Evolutionary conservation across 1,284 basidiomycete species (phyloP), one percentile per base, ranked within the genome.

Genomic region (Rhodotorula sp.): DNA sequence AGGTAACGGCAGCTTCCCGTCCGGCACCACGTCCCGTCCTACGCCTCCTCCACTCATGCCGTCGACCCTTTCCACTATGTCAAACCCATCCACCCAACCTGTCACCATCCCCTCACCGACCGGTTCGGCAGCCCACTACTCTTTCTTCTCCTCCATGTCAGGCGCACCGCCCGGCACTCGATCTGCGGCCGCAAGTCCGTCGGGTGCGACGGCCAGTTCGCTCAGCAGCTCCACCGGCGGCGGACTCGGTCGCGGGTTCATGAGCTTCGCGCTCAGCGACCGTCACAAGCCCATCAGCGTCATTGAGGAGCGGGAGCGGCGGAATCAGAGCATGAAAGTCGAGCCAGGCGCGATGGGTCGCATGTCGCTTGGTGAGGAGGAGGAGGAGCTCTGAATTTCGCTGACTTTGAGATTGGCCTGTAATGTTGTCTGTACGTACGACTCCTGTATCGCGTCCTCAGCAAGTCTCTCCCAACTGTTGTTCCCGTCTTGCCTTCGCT

Each of bases 91-190:
- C 49, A 58, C 68, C 3, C 59, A 58, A 19, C 72, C 72, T 4
- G 64, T 73, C 13, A 19, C 72, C 4, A 73, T 73, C 36, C 72
- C 72, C 2, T 74, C 72, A 0, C 70, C 72, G 1, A 66, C 62
- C 47, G 11, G 30, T 39, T 17, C 32, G 1, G 19, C 24, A 19
- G 22, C 64, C 7, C 64, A 65, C 13, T 52, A 65, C 19, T 52
- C 59, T 19, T 65, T 59, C 44, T 65, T 59, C 44, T 34, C 58
- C 22, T 34, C 64, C 52, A 20, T 59, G 6, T 69, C 68, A 49
- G 49, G 30, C 8, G 54, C 49, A n/a, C 34, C n/a, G 7, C 13
- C 8, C 39, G 19, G 39, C 9, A 49, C 51, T 17, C 55, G 63
- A 9, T 69, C 68, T 9, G 34, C 30, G 13, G 59, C 53, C 2